Conservation (phyloP, 2,329 filamentous ascomycete species). For the Pestalotiopsis sp. region DNA sequence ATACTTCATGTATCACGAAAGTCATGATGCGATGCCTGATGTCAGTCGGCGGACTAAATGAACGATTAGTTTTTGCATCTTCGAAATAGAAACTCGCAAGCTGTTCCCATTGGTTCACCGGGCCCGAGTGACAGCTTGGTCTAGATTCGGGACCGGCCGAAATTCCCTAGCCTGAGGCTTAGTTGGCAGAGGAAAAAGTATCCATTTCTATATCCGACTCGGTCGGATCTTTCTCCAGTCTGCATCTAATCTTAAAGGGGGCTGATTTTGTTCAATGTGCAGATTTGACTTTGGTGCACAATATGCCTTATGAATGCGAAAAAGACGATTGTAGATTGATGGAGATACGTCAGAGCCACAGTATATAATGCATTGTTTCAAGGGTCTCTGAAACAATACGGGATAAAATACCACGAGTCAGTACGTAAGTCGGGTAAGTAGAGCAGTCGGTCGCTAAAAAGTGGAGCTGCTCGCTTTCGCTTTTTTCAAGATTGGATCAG, state of each 20-base stretch:
- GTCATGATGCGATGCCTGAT: background rate
- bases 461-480: background rate
- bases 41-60: background rate
- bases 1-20: background rate
- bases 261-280: background rate
- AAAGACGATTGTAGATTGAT: background rate
- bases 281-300: background rate
- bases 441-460: background rate
- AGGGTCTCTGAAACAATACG: background rate
- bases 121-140: background rate
- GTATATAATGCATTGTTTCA: background rate
- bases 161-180: background rate
- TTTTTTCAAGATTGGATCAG: background rate
- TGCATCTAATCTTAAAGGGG: background rate
- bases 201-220: background rate
- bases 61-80: background rate
- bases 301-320: background rate
- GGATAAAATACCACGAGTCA: background rate
- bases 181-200: background rate
- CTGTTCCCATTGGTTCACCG: background rate
- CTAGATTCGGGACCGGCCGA: background rate
- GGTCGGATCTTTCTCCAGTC: background rate
- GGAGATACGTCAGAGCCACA: background rate
- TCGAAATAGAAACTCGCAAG: background rate
- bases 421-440: too few relatives aligned